phyloP scores from a whole-genome alignment of 1,139 yeast genomes.

The Protomyces arabidopsidicola region DNA sequence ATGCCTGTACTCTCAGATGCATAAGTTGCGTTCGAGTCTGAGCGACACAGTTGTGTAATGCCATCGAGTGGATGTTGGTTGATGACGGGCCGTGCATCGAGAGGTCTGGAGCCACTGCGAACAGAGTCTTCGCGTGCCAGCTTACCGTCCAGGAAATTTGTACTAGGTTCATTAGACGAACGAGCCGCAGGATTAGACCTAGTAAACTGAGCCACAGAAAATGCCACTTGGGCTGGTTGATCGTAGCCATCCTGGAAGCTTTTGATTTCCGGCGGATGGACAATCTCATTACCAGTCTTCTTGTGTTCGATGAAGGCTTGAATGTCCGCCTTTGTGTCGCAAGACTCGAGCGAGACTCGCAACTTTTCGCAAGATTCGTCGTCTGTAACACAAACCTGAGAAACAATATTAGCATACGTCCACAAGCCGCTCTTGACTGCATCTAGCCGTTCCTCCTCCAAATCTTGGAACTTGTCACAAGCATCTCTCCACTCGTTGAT shows the following conservation, averaged over 20 bases:
- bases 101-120: neutral
- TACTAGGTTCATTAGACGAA: neutral
- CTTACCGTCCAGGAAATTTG: neutral
- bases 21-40: conserved; percentile 12
- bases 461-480: conserved; percentile 60
- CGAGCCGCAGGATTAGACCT: neutral
- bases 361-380: conserved; percentile 72
- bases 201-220: neutral
- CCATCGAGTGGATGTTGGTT: conserved; percentile 29
- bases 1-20: conserved; percentile 6
- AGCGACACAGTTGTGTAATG: conserved; percentile 28
- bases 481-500: conserved; percentile 72
- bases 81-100: neutral
- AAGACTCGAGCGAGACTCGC: conserved; percentile 61
- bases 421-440: conserved; percentile 72
- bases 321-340: conserved; percentile 61
- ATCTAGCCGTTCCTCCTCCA: conserved; percentile 76
- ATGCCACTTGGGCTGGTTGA: neutral
- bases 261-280: conserved; percentile 53
- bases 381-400: conserved; percentile 71
- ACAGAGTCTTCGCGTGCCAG: neutral
- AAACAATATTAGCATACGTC: conserved; percentile 72
- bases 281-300: conserved; percentile 65
- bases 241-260: conserved; percentile 37
- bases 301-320: conserved; percentile 51